Percentiles rank a stretch among this genome's conserved stretches.
These are phyloP conservation scores for Secale cereale DNA, from an alignment of 176 grass and related monocot genomes.

Conservation along the genomic window DNA sequence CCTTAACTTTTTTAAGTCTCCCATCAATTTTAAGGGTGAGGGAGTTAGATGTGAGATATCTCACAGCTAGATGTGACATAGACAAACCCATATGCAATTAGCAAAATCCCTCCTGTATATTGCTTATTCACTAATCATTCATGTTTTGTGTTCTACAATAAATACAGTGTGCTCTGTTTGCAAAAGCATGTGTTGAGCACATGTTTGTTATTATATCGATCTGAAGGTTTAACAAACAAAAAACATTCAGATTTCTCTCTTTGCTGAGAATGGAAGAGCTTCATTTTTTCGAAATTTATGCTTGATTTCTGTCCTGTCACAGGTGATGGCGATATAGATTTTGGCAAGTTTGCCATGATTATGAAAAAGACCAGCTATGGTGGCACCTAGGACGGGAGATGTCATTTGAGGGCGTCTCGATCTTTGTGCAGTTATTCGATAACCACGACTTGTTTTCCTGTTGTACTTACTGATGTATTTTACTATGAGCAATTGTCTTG, in stretches of 20 bases:
- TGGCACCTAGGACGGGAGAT: slow-evolving; percentile 36
- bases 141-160: no score
- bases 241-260: neutral
- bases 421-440: slow-evolving; percentile 5
- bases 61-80: no score
- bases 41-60: no score
- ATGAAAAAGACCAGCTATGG: slow-evolving; percentile 73
- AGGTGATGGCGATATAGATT: slow-evolving; percentile 85
- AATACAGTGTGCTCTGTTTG: no score
- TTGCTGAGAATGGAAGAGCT: neutral
- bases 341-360: slow-evolving; percentile 67
- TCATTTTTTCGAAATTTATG: neutral
- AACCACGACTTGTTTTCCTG: neutral
- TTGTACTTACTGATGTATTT: neutral
- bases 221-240: no score
- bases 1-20: no score
- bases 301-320: neutral
- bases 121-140: no score
- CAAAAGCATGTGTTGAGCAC: no score
- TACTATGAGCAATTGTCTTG: neutral
- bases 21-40: no score
- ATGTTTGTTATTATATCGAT: no score
- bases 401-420: neutral
- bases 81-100: no score
- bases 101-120: no score